Base-by-base conservation (phyloP, 2,329 filamentous ascomycete genomes). In the Paecilomyces variotii region DNA sequence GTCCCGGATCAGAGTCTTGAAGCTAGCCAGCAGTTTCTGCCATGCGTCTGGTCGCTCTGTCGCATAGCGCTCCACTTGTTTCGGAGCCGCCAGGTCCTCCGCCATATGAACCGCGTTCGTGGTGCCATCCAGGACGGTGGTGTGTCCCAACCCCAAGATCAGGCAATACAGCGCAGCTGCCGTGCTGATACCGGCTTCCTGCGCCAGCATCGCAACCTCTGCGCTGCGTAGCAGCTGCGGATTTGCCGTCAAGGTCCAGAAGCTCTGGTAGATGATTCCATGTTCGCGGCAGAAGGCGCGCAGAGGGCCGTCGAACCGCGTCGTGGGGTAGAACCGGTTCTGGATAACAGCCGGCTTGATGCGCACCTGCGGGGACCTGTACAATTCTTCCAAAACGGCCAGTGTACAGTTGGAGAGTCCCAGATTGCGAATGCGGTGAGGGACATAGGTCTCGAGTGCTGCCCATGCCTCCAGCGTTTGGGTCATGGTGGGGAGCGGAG, bases 381-480 rank as follows among this genome's bases (percentile, higher is more conserved):
- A 78, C 0, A 91, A 73, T 3, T 74, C 72, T 56, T 80, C 70
- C 0, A 94, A 78, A 1, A 84, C 72, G 0, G 78, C 70, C 1
- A 88, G 73, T n/a, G 79, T 76, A n/a, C 83, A 82, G 71, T 94
- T 94, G 57, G 88, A 91, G 57, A 94, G 87, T 49, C 90, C 90
- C 6, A 94, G 77, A 30, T 84, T 79, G 49, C 84, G 84, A 62
- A 92, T 84, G 51, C 71, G 72, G 64, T 80, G 69, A 0, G 88
- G 87, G 0, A 90, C 85, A 66, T 87, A 90, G 2, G 79, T 75
- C 67, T 88, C 83, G 12, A 93, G 78, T 0, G 83, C 74, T 25
- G 75, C 74, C 88, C 89, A 93, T 9, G 85, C 89, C 58, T 82
- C 77, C 28, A 87, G 66, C 0, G 88, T 86, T 61, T 82, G 72